A percentile compares a stretch with the other conserved stretches of the same genome.
These are phyloP conservation scores for Diplodia intermedia DNA, from an alignment of 2,329 filamentous ascomycete species.

Conservation along the genomic window DNA sequence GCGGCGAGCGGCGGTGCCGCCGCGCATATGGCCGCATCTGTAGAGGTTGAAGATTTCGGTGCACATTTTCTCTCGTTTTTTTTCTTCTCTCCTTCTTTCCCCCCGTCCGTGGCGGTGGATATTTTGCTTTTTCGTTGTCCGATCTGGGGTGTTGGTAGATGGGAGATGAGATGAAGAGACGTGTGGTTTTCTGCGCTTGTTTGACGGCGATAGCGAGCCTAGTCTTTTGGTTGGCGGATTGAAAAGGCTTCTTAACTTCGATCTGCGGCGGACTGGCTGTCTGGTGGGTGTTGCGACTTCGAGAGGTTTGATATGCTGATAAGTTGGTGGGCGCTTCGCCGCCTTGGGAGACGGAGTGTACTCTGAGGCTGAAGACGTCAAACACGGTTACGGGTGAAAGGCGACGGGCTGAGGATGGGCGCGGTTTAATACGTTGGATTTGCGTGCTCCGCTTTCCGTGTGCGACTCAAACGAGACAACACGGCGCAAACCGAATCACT, in stretches of 20 bases:
- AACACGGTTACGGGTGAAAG: neutral
- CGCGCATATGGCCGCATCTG: constrained; percentile 10
- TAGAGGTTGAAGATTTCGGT: constrained; percentile 21
- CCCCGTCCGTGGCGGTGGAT: no score
- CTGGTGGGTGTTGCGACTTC: neutral
- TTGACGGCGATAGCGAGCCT: neutral
- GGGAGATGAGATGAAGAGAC: neutral
- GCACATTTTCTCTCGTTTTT: constrained; percentile 18
- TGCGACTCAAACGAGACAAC: neutral
- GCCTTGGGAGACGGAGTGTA: neutral
- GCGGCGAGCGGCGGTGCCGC: constrained; percentile 2
- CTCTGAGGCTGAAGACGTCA: neutral
- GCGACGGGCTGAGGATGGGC: no score
- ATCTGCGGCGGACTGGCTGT: neutral
- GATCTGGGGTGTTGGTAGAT: no score
- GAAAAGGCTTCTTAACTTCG: neutral
- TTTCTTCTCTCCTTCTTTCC: neutral
- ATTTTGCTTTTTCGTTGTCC: no score
- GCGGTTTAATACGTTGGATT: neutral
- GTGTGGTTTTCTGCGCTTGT: neutral
- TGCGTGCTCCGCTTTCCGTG: neutral
- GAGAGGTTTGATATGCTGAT: constrained; percentile 2
- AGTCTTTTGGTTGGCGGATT: no score
- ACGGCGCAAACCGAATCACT: no score
- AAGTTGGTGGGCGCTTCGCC: neutral